phyloP scores from a whole-genome alignment of 1,139 yeast genomes.

The Taiozyma onychis region DNA sequence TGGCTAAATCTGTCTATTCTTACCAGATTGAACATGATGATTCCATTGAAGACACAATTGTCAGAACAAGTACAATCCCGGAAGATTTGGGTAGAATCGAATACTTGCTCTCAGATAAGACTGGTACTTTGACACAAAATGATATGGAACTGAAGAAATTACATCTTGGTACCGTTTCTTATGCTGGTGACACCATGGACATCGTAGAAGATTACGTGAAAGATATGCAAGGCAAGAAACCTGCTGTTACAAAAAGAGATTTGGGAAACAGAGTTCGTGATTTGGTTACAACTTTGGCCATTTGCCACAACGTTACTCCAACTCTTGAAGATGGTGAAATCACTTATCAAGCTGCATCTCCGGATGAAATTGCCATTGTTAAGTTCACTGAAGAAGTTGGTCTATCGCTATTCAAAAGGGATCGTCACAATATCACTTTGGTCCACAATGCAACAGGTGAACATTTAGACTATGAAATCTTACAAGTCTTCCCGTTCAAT shows the following conservation, averaged over 20 bases:
- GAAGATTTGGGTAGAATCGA: conserved; percentile 97
- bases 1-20: conserved; percentile 95
- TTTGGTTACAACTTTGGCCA: conserved; percentile 71
- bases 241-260: conserved; percentile 47
- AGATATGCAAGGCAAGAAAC: conserved; percentile 18
- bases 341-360: conserved; percentile 95
- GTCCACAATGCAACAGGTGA: conserved; percentile 57
- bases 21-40: conserved; percentile 87
- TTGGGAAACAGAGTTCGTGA: conserved; percentile 74
- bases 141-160: conserved; percentile 96
- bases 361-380: conserved; percentile 97
- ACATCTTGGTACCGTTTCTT: conserved; percentile 88
- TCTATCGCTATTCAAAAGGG: conserved; percentile 70
- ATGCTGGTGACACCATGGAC: conserved; percentile 89
- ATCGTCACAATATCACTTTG: conserved; percentile 67
- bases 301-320: conserved; percentile 96
- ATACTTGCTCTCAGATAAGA: conserved; percentile 86
- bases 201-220: conserved; percentile 68
- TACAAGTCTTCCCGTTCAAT: conserved; percentile 87
- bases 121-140: conserved; percentile 96
- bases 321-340: conserved; percentile 61
- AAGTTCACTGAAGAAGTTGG: conserved; percentile 88
- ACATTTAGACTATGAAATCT: conserved; percentile 54
- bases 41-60: conserved; percentile 80
- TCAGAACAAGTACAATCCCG: conserved; percentile 95